These are phyloP conservation scores for Botryotinia calthae DNA, from an alignment of 2,329 filamentous ascomycete species.

Conservation along the genomic window DNA sequence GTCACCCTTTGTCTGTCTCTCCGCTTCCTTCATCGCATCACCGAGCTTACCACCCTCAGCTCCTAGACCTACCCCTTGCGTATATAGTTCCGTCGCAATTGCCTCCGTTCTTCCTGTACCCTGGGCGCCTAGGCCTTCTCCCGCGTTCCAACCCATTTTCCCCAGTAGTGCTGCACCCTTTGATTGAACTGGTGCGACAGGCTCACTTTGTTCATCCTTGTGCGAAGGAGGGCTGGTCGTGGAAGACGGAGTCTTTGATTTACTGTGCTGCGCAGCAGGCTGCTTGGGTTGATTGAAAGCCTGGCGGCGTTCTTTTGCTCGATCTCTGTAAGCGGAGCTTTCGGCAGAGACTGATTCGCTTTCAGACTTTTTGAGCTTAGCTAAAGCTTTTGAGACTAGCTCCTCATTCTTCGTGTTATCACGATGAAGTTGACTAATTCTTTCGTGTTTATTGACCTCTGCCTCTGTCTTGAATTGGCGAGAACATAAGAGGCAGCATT, in stretches of 20 bases:
- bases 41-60: slow-evolving; percentile 68
- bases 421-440: slow-evolving; percentile 55
- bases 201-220: slow-evolving; percentile 43
- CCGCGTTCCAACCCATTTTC: slow-evolving; percentile 70
- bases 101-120: slow-evolving; percentile 62
- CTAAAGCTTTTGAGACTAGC: slow-evolving; percentile 42
- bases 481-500: slow-evolving; percentile 62
- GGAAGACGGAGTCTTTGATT: slow-evolving; percentile 33
- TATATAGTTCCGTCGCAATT: slow-evolving; percentile 63
- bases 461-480: slow-evolving; percentile 54
- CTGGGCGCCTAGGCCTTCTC: slow-evolving; percentile 62
- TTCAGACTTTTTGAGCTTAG: slow-evolving; percentile 40
- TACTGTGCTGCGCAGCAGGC: slow-evolving; percentile 44
- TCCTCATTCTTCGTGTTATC: slow-evolving; percentile 52
- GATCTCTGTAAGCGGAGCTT: slow-evolving; percentile 47
- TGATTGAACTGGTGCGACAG: slow-evolving; percentile 44
- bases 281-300: slow-evolving; percentile 61
- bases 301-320: slow-evolving; percentile 64
- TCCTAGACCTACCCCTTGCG: slow-evolving; percentile 66
- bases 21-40: slow-evolving; percentile 63
- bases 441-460: slow-evolving; percentile 59
- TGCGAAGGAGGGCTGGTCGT: slow-evolving; percentile 18
- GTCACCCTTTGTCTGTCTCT: slow-evolving; percentile 56
- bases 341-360: slow-evolving; percentile 23
- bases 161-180: slow-evolving; percentile 67